Base-by-base conservation (phyloP, 208 protist genomes). In the Leishmania arabica region DNA sequence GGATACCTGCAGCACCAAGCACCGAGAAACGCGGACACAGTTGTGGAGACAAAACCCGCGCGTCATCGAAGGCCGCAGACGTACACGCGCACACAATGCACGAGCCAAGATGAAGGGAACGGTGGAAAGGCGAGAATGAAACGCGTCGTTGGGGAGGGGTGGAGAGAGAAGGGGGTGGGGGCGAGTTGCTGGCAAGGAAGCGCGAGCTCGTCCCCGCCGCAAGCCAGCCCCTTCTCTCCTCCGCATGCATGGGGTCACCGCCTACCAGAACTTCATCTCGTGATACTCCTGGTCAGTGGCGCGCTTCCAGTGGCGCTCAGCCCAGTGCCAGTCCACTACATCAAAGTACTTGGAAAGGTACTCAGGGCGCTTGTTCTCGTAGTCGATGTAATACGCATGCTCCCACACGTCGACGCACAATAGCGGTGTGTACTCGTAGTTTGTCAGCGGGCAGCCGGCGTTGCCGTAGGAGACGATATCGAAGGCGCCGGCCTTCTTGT, bases 361-460 rank as follows among this genome's bases (percentile, higher is more conserved):
- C 82, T 92, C 75, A 8, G 93, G 91, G 27, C 96, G 91, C 54
- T 94, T 88, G 87, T 98, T 98, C 78, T 96, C 93, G 79, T 98
- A 98, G 89, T 99, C 98, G 56, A 98, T 89, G 81, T 99, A 99
- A 82, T 98, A 99, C n/a, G 97, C 91, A 84, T 99, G 98, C 86
- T 99, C 96, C 95, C 96, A 99, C 65, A 99, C 95, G 91, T 98
- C 95, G 15, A 95, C 91, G 77, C 91, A 96, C 19, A 99, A 86
- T 47, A 98, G 77, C 60, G 96, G 96, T 24, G 91, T 85, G 65
- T 85, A 80, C 64, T 90, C 78, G 53, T 75, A 68, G 64, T 91
- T 88, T 17, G 86, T 90, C 42, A 98, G 76, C 21, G 96, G 95
- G 79, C 90, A 97, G 47, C 92, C 94, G 53, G 95, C 95, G 78